Base-by-base conservation (phyloP, 179 eudicot species). In the Gypsophila paniculata region DNA sequence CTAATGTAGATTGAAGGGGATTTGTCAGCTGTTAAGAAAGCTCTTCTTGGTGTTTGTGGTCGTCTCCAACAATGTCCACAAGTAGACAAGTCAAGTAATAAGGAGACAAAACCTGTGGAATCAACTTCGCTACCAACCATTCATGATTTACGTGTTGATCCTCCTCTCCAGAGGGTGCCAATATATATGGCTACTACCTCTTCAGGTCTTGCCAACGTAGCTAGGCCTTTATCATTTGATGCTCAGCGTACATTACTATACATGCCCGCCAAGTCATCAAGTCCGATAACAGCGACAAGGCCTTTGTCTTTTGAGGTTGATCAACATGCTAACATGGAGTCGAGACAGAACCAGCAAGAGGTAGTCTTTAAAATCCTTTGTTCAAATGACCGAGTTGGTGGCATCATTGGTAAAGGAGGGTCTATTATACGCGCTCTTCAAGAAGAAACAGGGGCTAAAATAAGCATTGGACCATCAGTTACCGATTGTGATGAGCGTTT, bases 401-500 rank as follows among this genome's bases (percentile, higher is more conserved):
- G 90, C 60, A 74, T 93, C 32, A 91, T 93, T 80, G 98, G 98
- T 70, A 91, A 79, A 69, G 91, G 90, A 71, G 98, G 98, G 53
- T 77, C 88, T 25, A 86, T 89, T 13, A 53, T 89, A 63, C 86
- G 80, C 77, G 87, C 88, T 59, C 82, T 93, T 79, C 86, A 91
- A 82, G 80, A 82, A 44, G 90, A 89, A 78, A 76, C 88, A 10
- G 93, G 96, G 73, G 96, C 96, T 76, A 75, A 71, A 52, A 89
- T 93, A 62, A 79, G n/a, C 74, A 71, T 87, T 77, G 93, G 87
- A 69, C 69, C 84, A 26, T 0, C 75, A 70, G 71, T 87, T 55
- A 69, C 77, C 13, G 82, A 80, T n/a, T 87, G 85, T 70, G 78
- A 83, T 55, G 98, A 93, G 75, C 88, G 93, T 52, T 58, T 88